Conservation (phyloP, 1,284 basidiomycete genomes). For the Pascua guehoae region DNA sequence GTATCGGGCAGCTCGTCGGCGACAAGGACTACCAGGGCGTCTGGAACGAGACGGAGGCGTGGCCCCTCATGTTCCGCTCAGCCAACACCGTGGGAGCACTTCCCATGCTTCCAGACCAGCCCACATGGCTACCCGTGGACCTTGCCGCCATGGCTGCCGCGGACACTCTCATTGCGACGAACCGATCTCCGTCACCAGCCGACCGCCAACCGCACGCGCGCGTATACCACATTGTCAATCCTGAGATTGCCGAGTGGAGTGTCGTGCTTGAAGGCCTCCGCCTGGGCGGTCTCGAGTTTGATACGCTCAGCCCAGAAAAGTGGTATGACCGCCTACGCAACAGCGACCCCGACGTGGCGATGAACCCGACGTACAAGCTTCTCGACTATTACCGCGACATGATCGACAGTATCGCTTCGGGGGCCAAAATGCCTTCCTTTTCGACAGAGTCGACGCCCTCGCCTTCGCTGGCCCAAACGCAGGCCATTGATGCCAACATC, state of each 20-base stretch:
- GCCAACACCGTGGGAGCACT: conserved; percentile 53
- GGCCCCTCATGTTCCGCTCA: conserved; percentile 49
- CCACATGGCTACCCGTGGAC: conserved; percentile 61
- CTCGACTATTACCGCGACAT: conserved; percentile 34
- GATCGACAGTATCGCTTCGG: background rate
- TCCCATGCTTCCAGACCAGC: conserved; percentile 52
- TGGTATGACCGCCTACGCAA: conserved; percentile 54
- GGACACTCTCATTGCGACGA: conserved; percentile 49
- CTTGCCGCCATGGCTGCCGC: conserved; percentile 55
- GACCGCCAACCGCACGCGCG: background rate
- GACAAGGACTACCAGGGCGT: conserved; percentile 54
- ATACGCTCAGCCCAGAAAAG: conserved; percentile 63
- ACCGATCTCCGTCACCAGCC: background rate
- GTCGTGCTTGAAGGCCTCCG: conserved; percentile 63
- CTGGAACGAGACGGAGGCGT: conserved; percentile 62
- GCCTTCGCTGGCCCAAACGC: conserved; percentile 24
- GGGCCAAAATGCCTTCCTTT: background rate
- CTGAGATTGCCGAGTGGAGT: conserved; percentile 51
- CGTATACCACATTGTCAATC: conserved; percentile 66
- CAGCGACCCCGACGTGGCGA: conserved; percentile 51
- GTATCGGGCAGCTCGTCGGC: conserved; percentile 54
- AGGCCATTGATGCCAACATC: conserved; percentile 26
- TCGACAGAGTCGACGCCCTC: conserved; percentile 14
- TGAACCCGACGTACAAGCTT: conserved; percentile 57
- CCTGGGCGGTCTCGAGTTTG: conserved; percentile 64